Evolutionary conservation across 768 basidiomycete species (phyloP), one percentile per base, ranked within the genome.

Genomic region (Suillus lakei): DNA sequence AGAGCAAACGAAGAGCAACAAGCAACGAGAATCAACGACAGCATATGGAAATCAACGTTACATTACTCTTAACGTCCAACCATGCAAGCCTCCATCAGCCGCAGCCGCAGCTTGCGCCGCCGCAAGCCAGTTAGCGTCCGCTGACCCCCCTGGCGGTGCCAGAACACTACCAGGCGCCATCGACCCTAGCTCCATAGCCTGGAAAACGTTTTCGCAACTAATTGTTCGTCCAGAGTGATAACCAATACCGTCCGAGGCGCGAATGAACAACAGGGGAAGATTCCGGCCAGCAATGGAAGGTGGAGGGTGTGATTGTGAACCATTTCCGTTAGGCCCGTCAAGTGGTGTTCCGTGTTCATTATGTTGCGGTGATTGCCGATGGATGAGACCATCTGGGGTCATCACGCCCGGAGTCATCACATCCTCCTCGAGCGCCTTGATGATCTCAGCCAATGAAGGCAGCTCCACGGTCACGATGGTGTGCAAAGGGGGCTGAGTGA

Each of bases 141-240:
- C 79, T 64, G 80, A 80, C 63, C 79, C 82, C 58, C 80, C 80
- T 36, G 79, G 77, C 3, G 83, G 81, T 51, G 80, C 82, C 58
- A 84, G 76, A 54, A 84, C 80, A 69, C 80, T 82, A 1, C 80
- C 83, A 5, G 76, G 72, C 23, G 76, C 68, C 71, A 88, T 83
- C 30, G 78, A 81, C 38, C 82, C 81, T 58, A 93, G 80, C 72
- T 91, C 89, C 77, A 93, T 84, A 18, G 81, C 76, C 71, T 89
- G 87, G 76, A 92, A 91, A 21, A 91, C 85, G 72, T 91, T 91
- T 74, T 95, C 93, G 73, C 91, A 92, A 21, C 91, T 85, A 64
- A 95, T 88, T 50, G 90, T 91, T 67, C 92, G 86, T 43, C 93
- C 93, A 26, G 94, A 94, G 74, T 94, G 92, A 75, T 94, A 95